Percentiles rank a stretch among this genome's conserved stretches.
phyloP scores from a whole-genome alignment of 2,329 filamentous ascomycete genomes.

The Trichoderma aggressivum region DNA sequence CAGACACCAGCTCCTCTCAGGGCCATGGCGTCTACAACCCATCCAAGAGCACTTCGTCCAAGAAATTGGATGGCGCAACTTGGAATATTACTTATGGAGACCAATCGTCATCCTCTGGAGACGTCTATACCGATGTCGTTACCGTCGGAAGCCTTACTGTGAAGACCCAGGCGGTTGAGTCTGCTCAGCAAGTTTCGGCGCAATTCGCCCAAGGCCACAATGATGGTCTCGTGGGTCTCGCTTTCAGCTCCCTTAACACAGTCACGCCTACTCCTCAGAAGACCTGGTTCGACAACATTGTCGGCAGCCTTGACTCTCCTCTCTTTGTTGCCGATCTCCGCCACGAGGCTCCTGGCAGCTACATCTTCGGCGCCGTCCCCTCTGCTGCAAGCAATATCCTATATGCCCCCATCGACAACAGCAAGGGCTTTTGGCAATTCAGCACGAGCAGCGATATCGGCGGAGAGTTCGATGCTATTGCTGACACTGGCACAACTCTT shows the following conservation, averaged over 20 bases:
- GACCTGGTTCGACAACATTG: slow-evolving; percentile 41
- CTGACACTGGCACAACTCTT: slow-evolving; percentile 61
- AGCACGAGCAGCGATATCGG: slow-evolving; percentile 24
- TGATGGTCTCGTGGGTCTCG: slow-evolving; percentile 44
- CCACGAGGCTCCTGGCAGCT: slow-evolving; percentile 51
- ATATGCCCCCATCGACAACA: slow-evolving; percentile 59
- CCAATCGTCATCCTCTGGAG: slow-evolving; percentile 39
- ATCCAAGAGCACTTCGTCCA: slow-evolving; percentile 36
- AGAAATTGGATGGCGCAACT: slow-evolving; percentile 33
- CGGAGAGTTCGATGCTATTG: slow-evolving; percentile 41
- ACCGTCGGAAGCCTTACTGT: slow-evolving; percentile 41
- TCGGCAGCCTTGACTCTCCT: slow-evolving; percentile 18
- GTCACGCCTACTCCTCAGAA: slow-evolving; percentile 39
- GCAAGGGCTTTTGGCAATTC: slow-evolving; percentile 60
- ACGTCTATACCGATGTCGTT: slow-evolving; percentile 43
- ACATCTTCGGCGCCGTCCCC: slow-evolving; percentile 73
- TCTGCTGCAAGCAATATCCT: slow-evolving; percentile 52
- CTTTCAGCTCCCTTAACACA: slow-evolving; percentile 42
- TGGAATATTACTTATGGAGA: slow-evolving; percentile 47
- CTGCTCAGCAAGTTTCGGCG: slow-evolving; percentile 38
- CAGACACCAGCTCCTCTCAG: slow-evolving; percentile 32
- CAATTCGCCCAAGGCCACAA: slow-evolving; percentile 41
- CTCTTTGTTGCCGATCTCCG: slow-evolving; percentile 70
- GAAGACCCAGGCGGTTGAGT: slow-evolving; percentile 41
- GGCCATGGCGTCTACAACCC: slow-evolving; percentile 42